phyloP scores from a whole-genome alignment of 257 asterid genomes.

The Przewalskia tangutica region DNA sequence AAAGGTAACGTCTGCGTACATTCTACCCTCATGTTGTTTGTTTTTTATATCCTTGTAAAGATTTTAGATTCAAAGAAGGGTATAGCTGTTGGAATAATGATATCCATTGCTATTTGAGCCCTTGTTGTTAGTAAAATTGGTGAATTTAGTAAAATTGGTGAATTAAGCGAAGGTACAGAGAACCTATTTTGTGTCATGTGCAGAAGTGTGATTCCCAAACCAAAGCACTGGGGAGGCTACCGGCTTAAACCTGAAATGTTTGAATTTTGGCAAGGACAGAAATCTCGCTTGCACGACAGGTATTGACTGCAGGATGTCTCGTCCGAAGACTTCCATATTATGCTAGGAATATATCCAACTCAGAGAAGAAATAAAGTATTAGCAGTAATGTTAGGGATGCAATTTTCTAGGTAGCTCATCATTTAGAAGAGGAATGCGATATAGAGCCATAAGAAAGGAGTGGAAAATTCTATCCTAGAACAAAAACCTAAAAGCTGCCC shows the following conservation, averaged over 20 bases:
- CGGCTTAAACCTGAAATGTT: conserved; percentile 32
- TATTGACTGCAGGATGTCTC: conserved; percentile 4
- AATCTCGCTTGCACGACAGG: conserved; percentile 45
- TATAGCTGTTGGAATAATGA: too few species aligned
- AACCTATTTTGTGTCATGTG: background rate
- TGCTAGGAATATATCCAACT: background rate
- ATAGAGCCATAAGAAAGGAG: background rate
- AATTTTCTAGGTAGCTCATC: background rate
- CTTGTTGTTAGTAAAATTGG: too few species aligned
- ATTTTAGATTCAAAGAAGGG: too few species aligned
- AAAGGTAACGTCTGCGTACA: too few species aligned
- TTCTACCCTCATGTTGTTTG: too few species aligned
- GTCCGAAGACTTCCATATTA: background rate
- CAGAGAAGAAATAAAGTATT: background rate
- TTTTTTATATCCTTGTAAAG: background rate
- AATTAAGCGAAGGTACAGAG: too few species aligned
- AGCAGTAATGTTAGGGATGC: background rate
- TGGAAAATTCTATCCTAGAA: too few species aligned
- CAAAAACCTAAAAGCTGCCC: too few species aligned
- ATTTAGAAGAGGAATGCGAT: background rate
- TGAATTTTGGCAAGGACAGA: conserved; percentile 49
- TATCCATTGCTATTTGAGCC: too few species aligned
- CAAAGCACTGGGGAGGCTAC: conserved; percentile 44
- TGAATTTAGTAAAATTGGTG: too few species aligned
- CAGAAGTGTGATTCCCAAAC: conserved; percentile 35